These are phyloP conservation scores for Cryptococcus sp. DNA, from an alignment of 1,284 basidiomycete species.

Conservation along the genomic window DNA sequence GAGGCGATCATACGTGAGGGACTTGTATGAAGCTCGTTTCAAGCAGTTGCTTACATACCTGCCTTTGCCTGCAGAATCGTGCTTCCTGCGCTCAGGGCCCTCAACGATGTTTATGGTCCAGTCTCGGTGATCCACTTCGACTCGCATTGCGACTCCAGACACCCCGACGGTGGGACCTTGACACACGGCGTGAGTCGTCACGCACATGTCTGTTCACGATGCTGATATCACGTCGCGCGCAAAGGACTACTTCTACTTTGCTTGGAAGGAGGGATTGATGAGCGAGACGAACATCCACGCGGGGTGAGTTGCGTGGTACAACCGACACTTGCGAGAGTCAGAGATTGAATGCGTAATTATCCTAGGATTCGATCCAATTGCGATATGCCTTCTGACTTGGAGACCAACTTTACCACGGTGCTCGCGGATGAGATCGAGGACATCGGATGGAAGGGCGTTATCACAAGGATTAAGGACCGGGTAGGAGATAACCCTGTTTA, in stretches of 20 bases:
- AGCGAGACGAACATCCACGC: constrained; percentile 67
- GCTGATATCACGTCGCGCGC: constrained; percentile 19
- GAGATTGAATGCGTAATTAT: neutral
- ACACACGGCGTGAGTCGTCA: constrained; percentile 4
- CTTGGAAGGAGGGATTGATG: constrained; percentile 70
- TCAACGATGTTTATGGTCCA: constrained; percentile 50
- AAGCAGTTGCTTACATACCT: neutral
- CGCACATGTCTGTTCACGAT: too few relatives aligned
- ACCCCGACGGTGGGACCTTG: constrained; percentile 15
- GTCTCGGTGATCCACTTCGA: constrained; percentile 50
- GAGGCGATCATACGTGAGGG: constrained; percentile 48
- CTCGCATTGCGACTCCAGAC: constrained; percentile 19
- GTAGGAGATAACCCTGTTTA: constrained; percentile 35
- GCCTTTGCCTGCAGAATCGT: constrained; percentile 21
- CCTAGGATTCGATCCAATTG: constrained; percentile 9
- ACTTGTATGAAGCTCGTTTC: neutral
- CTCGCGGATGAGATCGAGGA: constrained; percentile 59
- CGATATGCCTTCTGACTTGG: constrained; percentile 57
- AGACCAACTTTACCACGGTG: constrained; percentile 62
- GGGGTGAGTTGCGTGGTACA: constrained; percentile 50
- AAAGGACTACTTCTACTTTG: constrained; percentile 69
- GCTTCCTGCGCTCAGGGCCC: constrained; percentile 53
- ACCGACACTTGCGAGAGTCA: neutral
- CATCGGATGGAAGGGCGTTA: constrained; percentile 48
- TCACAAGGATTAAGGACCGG: constrained; percentile 37